Conservation (phyloP, 2,329 filamentous ascomycete genomes). For the Fonsecaea pedrosoi region DNA sequence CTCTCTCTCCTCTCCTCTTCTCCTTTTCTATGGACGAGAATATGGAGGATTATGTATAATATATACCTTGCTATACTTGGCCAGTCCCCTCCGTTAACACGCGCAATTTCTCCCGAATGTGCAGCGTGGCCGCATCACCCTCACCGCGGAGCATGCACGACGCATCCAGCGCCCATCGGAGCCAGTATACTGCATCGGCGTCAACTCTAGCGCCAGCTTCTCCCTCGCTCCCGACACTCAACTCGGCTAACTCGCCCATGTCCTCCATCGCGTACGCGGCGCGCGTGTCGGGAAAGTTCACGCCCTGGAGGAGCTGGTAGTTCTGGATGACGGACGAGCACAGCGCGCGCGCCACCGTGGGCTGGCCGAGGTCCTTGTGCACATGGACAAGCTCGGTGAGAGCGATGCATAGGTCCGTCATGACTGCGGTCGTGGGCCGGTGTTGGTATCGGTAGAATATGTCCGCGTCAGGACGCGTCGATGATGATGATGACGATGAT, state of each 20-base stretch:
- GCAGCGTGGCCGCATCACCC: constrained; percentile 13
- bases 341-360: background rate
- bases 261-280: constrained; percentile 25
- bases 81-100: background rate
- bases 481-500: background rate
- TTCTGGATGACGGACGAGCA: constrained; percentile 13
- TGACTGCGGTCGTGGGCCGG: background rate
- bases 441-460: background rate
- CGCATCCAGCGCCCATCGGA: constrained; percentile 16
- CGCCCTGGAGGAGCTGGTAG: constrained; percentile 6
- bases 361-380: constrained; percentile 13
- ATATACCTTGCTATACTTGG: no score
- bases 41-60: no score
- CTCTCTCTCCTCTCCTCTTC: no score
- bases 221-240: no score
- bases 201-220: background rate
- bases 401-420: constrained; percentile 16
- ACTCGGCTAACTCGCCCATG: constrained; percentile 17
- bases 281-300: constrained; percentile 18
- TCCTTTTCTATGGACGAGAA: no score
- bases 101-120: constrained; percentile 10
- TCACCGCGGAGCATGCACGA: constrained; percentile 18
- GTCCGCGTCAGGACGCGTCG: background rate
- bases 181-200: constrained; percentile 11
- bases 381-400: constrained; percentile 20